Evolutionary conservation across 2,329 filamentous ascomycete genomes (phyloP).

Genomic region (Fusarium stilboides): DNA sequence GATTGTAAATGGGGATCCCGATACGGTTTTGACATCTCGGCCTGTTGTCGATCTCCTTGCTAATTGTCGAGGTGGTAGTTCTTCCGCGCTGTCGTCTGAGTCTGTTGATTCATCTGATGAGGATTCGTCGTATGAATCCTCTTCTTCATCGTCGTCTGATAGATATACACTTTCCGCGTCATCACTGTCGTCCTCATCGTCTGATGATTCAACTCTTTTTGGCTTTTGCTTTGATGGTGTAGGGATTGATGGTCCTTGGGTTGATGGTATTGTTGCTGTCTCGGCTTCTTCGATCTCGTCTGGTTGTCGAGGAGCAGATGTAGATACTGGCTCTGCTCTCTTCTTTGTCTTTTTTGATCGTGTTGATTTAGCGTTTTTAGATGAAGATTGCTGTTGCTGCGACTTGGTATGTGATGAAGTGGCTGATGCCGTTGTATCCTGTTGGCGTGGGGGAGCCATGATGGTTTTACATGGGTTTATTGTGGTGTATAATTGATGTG

Average conservation of each 20-base stretch:
- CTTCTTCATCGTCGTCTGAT: slow-evolving; percentile 34
- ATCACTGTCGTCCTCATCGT: slow-evolving; percentile 21
- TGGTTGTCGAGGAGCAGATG: slow-evolving; percentile 22
- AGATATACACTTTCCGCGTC: slow-evolving; percentile 44
- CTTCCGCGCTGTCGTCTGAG: slow-evolving; percentile 33
- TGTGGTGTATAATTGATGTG: background rate
- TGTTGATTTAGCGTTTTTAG: slow-evolving; percentile 12
- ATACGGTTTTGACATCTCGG: slow-evolving; percentile 7
- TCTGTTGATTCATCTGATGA: slow-evolving; percentile 28
- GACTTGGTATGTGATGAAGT: slow-evolving; percentile 16
- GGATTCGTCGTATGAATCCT: slow-evolving; percentile 4
- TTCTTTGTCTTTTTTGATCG: slow-evolving; percentile 9
- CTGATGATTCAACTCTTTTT: slow-evolving; percentile 27
- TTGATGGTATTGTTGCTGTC: background rate
- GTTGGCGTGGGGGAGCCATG: slow-evolving; percentile 26
- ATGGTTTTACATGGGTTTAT: background rate
- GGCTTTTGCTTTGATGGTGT: slow-evolving; percentile 14
- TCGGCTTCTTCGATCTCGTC: slow-evolving; percentile 43
- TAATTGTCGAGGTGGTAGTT: slow-evolving; percentile 29
- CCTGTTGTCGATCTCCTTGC: slow-evolving; percentile 28
- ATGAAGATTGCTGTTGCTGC: slow-evolving; percentile 15
- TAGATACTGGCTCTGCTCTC: slow-evolving; percentile 1
- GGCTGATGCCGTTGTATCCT: slow-evolving; percentile 14
- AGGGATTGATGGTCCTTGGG: slow-evolving; percentile 9
- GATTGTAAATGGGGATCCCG: slow-evolving; percentile 30